Evolutionary conservation across 2,329 filamentous ascomycete species (phyloP), one percentile per base, ranked within the genome.

Genomic region (Botrytis deweyae): DNA sequence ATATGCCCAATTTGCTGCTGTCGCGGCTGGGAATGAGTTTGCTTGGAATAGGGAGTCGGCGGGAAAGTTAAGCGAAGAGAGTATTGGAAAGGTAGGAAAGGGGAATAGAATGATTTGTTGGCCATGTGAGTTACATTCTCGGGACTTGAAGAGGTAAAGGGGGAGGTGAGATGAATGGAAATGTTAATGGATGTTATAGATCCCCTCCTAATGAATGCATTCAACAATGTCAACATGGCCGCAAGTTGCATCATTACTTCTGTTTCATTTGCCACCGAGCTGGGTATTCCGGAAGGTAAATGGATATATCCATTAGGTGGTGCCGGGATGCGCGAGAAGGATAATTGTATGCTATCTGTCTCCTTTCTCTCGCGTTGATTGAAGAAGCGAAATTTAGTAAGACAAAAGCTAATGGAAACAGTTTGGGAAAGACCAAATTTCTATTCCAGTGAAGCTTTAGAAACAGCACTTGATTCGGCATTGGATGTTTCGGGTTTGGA

Each of bases 161-260:
- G 16, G 29, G n/a, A 16, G 25, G 12, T 36, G 4, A 10, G 20
- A 42, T n/a, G 9, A 52, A 58, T 3, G 22, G 2, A 7, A 14
- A 36, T n/a, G 29, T 76, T 80, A 75, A 80, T 70, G 64, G 1
- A 3, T 22, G 1, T 66, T 1, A 38, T 66, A 92, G 89, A 92
- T 81, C 89, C 90, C 0, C 82, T 92, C 0, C 81, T 92, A 16
- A 92, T 92, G 90, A 92, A 92, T 78, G 90, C 90, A 0, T 92
- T 92, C 82, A 92, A 92, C 76, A 90, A 85, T 2, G 86, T 92
- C 52, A 92, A 92, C 74, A 82, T 92, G 22, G 87, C 90, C 3
- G 88, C 85, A 0, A 88, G 90, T 12, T 86, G 87, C 73, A 83
- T 92, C 25, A 74, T 92, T 6, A 92, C 90, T 0, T 88, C 88